Percentiles rank a stretch among this genome's conserved stretches.
phyloP scores from a whole-genome alignment of 78 protist species.

The Emiliania huxleyi region DNA sequence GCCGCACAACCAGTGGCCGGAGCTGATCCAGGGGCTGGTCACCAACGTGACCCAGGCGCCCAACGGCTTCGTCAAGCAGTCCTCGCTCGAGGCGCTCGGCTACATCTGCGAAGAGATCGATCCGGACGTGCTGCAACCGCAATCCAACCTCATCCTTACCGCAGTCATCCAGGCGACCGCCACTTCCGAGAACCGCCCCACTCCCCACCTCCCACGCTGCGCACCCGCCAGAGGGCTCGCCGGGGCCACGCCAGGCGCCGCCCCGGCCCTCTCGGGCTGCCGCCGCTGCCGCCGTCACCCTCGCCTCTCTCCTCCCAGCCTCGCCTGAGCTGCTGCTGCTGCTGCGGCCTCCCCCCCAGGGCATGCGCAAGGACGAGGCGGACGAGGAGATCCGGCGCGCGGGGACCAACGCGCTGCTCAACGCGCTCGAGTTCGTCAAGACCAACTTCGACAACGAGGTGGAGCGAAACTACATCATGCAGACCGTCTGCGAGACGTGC shows the following conservation, averaged over 20 bases:
- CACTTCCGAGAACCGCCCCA: too few relatives aligned
- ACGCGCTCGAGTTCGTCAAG: slow-evolving; percentile 55
- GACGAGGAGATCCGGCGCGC: slow-evolving; percentile 40
- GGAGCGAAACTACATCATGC: slow-evolving; percentile 74
- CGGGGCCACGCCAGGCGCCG: too few relatives aligned
- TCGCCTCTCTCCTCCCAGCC: too few relatives aligned
- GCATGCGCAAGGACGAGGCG: slow-evolving; percentile 54
- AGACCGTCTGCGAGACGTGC: slow-evolving; percentile 63
- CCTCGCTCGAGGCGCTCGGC: slow-evolving; percentile 79
- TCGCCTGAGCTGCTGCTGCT: too few relatives aligned
- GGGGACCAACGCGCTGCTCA: slow-evolving; percentile 71
- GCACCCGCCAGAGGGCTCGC: too few relatives aligned
- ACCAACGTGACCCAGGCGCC: background rate
- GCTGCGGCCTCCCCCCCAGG: too few relatives aligned
- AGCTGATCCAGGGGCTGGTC: slow-evolving; percentile 62
- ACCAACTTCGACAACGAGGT: slow-evolving; percentile 45
- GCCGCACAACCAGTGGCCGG: slow-evolving; percentile 79
- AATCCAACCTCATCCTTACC: slow-evolving; percentile 42
- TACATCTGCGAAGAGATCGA: slow-evolving; percentile 66
- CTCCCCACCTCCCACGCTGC: too few relatives aligned
- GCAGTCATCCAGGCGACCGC: slow-evolving; percentile 39
- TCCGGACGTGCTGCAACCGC: background rate
- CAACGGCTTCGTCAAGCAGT: slow-evolving; percentile 40
- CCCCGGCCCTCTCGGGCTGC: too few relatives aligned
- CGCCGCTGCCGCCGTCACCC: too few relatives aligned